These are phyloP conservation scores for Talaromyces funiculosus DNA, from an alignment of 2,329 filamentous ascomycete genomes.

Conservation along the genomic window DNA sequence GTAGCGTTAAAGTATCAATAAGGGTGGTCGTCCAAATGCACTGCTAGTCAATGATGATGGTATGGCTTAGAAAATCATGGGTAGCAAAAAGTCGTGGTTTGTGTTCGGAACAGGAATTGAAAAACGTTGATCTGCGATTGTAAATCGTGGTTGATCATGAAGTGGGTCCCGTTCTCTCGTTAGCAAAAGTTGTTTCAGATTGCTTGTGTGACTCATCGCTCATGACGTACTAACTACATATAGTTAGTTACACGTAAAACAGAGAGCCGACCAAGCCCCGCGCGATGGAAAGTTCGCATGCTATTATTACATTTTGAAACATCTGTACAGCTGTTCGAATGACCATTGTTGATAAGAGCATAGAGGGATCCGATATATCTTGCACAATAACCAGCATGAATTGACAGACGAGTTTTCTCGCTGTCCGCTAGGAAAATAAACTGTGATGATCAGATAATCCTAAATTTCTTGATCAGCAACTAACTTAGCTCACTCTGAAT, in stretches of 20 bases:
- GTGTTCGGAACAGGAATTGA: background rate
- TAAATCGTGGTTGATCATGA: background rate
- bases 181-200: too few species aligned
- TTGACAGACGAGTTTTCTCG: background rate
- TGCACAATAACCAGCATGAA: background rate
- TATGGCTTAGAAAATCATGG: background rate
- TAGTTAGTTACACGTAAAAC: too few species aligned
- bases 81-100: background rate
- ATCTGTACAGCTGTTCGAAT: too few species aligned
- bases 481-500: background rate
- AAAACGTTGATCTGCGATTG: background rate
- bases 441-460: background rate
- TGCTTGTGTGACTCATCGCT: too few species aligned
- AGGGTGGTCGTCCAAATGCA: too few species aligned
- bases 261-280: too few species aligned
- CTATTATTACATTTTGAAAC: too few species aligned
- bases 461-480: background rate
- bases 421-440: background rate
- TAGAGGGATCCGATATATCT: slow-evolving; percentile 9
- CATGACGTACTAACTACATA: too few species aligned
- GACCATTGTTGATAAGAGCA: slow-evolving; percentile 12
- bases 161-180: background rate
- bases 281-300: too few species aligned
- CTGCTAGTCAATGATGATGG: background rate
- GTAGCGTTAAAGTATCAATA: too few species aligned